Evolutionary conservation across 179 eudicot genomes (phyloP).

Genomic region (Heliamphora pulchella): DNA sequence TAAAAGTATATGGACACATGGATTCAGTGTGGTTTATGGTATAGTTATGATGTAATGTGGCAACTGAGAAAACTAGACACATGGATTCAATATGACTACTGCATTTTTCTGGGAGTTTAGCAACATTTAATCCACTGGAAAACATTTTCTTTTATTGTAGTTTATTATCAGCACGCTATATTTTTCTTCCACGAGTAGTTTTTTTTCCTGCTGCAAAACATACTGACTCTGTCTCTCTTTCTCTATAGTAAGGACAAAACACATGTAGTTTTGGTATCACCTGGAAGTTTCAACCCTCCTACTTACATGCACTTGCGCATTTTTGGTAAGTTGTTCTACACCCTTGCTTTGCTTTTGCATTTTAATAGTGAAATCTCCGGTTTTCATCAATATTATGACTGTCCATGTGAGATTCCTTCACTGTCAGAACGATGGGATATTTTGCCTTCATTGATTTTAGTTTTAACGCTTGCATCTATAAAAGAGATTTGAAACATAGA

Average conservation of each 20-base stretch:
- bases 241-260: constrained; percentile 30
- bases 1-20: too few species aligned
- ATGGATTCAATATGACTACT: neutral
- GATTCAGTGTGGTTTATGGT: neutral
- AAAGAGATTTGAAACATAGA: too few species aligned
- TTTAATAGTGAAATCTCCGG: neutral
- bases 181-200: neutral
- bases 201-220: neutral
- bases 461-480: neutral
- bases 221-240: constrained; percentile 12
- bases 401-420: neutral
- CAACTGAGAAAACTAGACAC: neutral
- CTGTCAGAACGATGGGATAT: neutral
- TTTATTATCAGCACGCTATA: neutral
- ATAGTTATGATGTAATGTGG: neutral
- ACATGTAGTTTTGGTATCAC: constrained; percentile 60
- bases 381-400: neutral
- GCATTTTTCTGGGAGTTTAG: neutral
- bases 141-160: neutral
- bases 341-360: neutral
- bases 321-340: constrained; percentile 51
- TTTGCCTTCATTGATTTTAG: neutral
- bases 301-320: constrained; percentile 91
- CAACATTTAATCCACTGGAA: neutral
- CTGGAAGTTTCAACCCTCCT: constrained; percentile 96